These are phyloP conservation scores for Grifola frondosa DNA, from an alignment of 1,284 basidiomycete species.

Conservation along the genomic window DNA sequence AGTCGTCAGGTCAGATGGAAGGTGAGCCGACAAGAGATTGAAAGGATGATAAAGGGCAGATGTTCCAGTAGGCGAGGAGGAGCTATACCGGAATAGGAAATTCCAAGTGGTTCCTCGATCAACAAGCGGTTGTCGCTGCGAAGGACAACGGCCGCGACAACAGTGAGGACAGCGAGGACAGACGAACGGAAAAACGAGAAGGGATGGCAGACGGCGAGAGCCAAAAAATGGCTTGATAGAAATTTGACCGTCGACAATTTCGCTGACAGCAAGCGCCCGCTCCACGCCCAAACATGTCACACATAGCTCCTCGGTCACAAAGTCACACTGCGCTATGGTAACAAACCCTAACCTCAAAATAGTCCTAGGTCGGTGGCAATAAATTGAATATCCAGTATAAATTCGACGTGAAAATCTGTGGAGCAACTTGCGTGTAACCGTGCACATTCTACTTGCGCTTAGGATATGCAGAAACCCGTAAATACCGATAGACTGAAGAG, in stretches of 20 bases:
- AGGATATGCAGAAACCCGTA: conserved; percentile 32
- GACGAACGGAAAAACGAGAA: conserved; percentile 4
- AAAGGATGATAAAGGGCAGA: conserved; percentile 19
- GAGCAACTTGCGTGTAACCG: no score
- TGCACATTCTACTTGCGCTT: conserved; percentile 8
- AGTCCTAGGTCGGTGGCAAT: no score
- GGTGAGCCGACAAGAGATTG: conserved; percentile 9
- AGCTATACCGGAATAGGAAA: conserved; percentile 12
- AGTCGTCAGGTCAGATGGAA: conserved; percentile 9
- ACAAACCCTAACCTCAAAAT: no score
- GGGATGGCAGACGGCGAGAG: conserved; percentile 1
- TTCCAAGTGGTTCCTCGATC: conserved; percentile 7
- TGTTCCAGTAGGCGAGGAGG: conserved; percentile 14
- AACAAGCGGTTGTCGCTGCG: conserved; percentile 9
- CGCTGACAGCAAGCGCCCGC: no score
- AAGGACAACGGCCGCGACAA: conserved; percentile 7
- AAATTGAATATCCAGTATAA: no score
- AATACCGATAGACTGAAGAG: conserved; percentile 73
- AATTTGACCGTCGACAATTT: no score
- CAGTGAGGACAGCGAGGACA: conserved; percentile 4
- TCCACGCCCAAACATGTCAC: no score
- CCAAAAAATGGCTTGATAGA: no score
- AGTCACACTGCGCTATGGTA: no score
- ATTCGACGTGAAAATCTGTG: no score
- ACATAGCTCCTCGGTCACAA: no score